Evolutionary conservation across 208 protist genomes (phyloP), one percentile per base, ranked within the genome.

Genomic region (Wallacemonas rigidus): DNA sequence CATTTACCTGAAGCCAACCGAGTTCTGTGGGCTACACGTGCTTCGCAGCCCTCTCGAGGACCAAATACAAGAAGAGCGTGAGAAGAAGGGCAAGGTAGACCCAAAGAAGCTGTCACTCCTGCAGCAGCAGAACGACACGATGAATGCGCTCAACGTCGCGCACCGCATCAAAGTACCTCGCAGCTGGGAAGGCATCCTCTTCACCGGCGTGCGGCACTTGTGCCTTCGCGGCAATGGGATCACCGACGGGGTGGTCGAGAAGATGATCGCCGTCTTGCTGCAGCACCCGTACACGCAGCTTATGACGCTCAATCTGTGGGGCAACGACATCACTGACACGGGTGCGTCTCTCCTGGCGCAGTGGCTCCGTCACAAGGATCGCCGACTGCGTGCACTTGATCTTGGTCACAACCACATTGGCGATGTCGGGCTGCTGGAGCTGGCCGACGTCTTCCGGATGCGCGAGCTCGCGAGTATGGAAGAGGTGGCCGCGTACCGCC

Each of bases 191-290:
- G 77, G 81, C 38, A 80, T 95, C 54, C 76, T 97, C 41, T 85
- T 89, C 69, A 94, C 88, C 39, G 83, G 83, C 50, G 77, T 97
- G 17, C 82, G 85, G 45, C 67, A 85, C 15, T 77, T 97, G 51
- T 94, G 89, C 60, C 79, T 97, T 40, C 85, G 93, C 38, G 93
- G 89, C 45, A 95, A 97, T 75, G 80, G 77, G 53, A 95, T 97
- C 71, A 77, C 75, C 56, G 89, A 95, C 72, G 76, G 69, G 3
- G 76, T 74, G 45, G 82, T 83, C 14, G 55, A 43, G 14, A 40
- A 73, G 26, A 86, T 95, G 54, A 82, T 82, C 15, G 68, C 77
- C 8, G 51, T 91, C 41, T 71, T 97, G 7, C 39, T 77, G 38
- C 51, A 67, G 44, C 81, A 93, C 70, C 79, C 81, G 1, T 79